Evolutionary conservation across 169 alveolate genomes (phyloP).

Genomic region (Perkinsus marinus): DNA sequence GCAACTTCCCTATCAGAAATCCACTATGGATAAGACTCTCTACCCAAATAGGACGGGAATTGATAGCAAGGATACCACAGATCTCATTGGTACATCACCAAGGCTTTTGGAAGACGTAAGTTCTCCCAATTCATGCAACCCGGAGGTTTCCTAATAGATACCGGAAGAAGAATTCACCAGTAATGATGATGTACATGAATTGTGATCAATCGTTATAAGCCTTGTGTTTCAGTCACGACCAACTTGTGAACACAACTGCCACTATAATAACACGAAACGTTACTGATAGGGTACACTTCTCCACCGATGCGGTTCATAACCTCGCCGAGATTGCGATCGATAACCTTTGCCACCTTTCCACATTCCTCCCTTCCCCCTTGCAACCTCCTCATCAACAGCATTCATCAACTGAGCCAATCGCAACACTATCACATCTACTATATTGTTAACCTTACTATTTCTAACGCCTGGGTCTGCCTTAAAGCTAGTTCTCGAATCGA

Average conservation of each 20-base stretch:
- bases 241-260: too few relatives aligned
- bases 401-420: not conserved
- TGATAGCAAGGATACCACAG: not conserved
- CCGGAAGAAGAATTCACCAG: not conserved
- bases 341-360: too few relatives aligned
- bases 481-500: not conserved
- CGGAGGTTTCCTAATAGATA: not conserved
- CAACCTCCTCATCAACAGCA: not conserved
- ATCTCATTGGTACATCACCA: not conserved
- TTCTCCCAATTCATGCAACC: not conserved
- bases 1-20: not conserved
- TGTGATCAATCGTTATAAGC: too few relatives aligned
- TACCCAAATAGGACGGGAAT: not conserved
- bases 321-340: too few relatives aligned
- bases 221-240: too few relatives aligned
- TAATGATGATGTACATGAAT: not conserved
- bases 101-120: not conserved
- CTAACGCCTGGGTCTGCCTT: not conserved
- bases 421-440: not conserved
- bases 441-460: not conserved
- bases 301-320: too few relatives aligned
- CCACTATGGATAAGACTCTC: not conserved
- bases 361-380: not conserved
- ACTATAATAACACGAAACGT: too few relatives aligned
- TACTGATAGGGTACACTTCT: too few relatives aligned